A percentile compares a stretch with the other conserved stretches of the same genome.
Evolutionary conservation across 2,329 filamentous ascomycete species (phyloP).

Genomic region (Apiospora koreana): DNA sequence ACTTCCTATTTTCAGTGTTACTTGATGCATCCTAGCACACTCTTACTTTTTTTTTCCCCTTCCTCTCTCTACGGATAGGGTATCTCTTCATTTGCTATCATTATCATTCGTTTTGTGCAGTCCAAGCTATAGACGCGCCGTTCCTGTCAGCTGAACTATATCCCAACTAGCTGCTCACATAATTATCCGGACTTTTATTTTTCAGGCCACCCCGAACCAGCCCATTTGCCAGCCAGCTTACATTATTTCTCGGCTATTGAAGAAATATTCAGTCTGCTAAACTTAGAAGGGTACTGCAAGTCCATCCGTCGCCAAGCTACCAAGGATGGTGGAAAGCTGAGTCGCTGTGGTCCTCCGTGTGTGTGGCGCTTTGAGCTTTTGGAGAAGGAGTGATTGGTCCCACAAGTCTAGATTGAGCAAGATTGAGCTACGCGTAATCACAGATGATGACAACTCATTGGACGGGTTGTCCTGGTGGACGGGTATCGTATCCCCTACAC

Average conservation of each 20-base stretch:
- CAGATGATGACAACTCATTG: background rate
- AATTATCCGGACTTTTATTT: background rate
- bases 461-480: background rate
- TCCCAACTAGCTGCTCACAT: background rate
- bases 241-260: background rate
- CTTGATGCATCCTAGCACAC: background rate
- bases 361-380: background rate
- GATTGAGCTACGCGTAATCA: slow-evolving; percentile 9
- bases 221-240: background rate
- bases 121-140: background rate
- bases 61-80: too few species aligned
- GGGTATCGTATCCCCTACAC: background rate
- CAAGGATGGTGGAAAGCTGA: background rate
- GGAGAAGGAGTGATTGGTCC: background rate
- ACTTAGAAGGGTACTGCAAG: background rate
- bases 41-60: background rate
- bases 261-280: background rate
- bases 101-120: background rate
- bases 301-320: background rate
- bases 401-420: slow-evolving; percentile 6
- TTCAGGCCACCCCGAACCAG: background rate
- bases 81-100: background rate
- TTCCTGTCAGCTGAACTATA: background rate
- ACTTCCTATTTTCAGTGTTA: background rate
- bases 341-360: background rate